Evolutionary conservation across 2,329 filamentous ascomycete species (phyloP).

Genomic region (Cordyceps cateniannulata): DNA sequence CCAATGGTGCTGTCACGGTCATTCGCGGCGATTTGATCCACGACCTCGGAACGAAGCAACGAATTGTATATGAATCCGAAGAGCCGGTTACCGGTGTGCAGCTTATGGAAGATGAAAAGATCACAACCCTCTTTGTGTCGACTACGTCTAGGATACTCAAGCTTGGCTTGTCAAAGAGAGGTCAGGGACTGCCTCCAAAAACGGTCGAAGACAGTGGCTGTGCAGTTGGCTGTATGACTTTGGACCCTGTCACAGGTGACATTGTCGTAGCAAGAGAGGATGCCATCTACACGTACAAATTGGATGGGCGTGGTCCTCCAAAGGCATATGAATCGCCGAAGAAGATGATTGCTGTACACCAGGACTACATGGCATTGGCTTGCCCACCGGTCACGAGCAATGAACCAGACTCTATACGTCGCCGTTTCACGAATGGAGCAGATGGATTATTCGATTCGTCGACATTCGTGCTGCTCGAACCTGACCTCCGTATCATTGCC

Average conservation of each 20-base stretch:
- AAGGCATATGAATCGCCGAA: constrained; percentile 91
- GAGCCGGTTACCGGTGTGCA: constrained; percentile 92
- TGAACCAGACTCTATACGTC: constrained; percentile 54
- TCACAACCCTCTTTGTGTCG: constrained; percentile 82
- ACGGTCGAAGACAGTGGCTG: constrained; percentile 87
- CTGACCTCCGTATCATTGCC: constrained; percentile 81
- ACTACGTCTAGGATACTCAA: constrained; percentile 86
- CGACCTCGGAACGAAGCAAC: constrained; percentile 87
- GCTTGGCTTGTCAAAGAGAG: constrained; percentile 77
- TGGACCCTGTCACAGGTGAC: constrained; percentile 72
- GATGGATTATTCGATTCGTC: constrained; percentile 81
- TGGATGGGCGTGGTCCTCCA: constrained; percentile 77
- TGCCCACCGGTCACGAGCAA: constrained; percentile 62
- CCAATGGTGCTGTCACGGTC: constrained; percentile 88
- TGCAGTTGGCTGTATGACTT: constrained; percentile 89
- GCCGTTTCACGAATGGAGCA: constrained; percentile 66
- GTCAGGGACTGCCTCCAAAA: constrained; percentile 81
- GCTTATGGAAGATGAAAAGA: constrained; percentile 53
- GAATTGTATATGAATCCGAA: constrained; percentile 92
- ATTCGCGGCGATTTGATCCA: constrained; percentile 92
- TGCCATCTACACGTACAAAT: constrained; percentile 88
- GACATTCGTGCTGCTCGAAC: constrained; percentile 86
- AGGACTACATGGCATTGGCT: constrained; percentile 80
- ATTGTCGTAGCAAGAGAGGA: constrained; percentile 91
- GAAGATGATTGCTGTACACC: constrained; percentile 69